A percentile compares a stretch with the other conserved stretches of the same genome.
phyloP scores from a whole-genome alignment of 2,329 filamentous ascomycete genomes.

The Onygenales sp. region DNA sequence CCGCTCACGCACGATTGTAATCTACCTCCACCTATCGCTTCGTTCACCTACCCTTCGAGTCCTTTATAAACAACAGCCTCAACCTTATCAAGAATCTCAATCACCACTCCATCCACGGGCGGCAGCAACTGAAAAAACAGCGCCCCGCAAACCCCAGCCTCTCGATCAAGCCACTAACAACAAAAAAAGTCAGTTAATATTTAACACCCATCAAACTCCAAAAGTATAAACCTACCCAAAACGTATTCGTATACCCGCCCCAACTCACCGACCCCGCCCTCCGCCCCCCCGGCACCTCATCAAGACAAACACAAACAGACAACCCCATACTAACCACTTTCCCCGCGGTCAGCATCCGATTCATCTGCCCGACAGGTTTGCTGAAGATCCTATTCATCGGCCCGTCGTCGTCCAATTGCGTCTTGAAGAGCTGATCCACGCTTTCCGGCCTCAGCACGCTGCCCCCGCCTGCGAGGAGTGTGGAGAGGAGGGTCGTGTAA shows the following conservation, averaged over 20 bases:
- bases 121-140: conserved; percentile 6
- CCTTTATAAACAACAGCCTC: conserved; percentile 1
- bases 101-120: not conserved
- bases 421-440: conserved; percentile 1
- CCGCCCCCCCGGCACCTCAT: not conserved
- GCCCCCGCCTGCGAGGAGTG: conserved; percentile 9
- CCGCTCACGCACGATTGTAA: not conserved
- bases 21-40: not conserved
- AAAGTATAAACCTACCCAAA: conserved; percentile 6
- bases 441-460: conserved; percentile 1
- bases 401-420: conserved; percentile 1
- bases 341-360: not conserved
- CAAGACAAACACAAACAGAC: conserved; percentile 3
- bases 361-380: not conserved
- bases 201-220: too few species aligned
- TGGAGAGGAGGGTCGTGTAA: conserved; percentile 12
- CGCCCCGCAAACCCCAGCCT: conserved; percentile 1
- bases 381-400: not conserved
- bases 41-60: not conserved
- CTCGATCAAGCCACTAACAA: conserved; percentile 5
- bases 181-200: not conserved
- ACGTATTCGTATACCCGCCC: conserved; percentile 3
- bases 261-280: conserved; percentile 1
- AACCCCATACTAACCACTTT: conserved; percentile 4
- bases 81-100: conserved; percentile 5